A percentile compares a stretch with the other conserved stretches of the same genome.
These are phyloP conservation scores for Silene uniflora DNA, from an alignment of 148 eudicot species.

Conservation along the genomic window DNA sequence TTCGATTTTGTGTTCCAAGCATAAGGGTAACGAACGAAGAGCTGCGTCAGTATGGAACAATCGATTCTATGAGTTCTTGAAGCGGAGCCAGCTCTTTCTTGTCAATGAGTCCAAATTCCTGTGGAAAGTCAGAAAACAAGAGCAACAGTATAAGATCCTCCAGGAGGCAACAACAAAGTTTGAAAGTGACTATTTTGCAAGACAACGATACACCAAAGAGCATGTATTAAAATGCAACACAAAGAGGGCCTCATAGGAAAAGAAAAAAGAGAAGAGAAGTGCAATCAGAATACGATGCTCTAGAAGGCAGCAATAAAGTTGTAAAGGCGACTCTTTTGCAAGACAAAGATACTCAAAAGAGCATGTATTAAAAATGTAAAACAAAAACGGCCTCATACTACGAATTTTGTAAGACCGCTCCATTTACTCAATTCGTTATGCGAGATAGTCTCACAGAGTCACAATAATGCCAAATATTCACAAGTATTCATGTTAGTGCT, in stretches of 20 bases:
- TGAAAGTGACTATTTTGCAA: background rate
- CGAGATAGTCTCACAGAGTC: background rate
- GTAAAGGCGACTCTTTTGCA: background rate
- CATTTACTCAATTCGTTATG: background rate
- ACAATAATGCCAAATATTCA: too few species aligned
- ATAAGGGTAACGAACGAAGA: background rate
- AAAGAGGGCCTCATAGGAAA: background rate
- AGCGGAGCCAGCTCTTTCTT: slow-evolving; percentile 89
- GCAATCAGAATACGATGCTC: background rate
- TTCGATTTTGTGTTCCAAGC: slow-evolving; percentile 2
- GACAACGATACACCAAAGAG: background rate
- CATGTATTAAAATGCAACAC: background rate
- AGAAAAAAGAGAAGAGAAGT: background rate
- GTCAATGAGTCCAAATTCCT: slow-evolving; percentile 79
- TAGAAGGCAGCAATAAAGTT: background rate
- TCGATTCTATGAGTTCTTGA: slow-evolving; percentile 81
- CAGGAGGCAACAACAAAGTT: background rate
- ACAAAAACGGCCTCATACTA: background rate
- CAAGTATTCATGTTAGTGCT: background rate
- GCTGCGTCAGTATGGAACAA: slow-evolving; percentile 55
- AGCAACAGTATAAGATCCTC: slow-evolving; percentile 5
- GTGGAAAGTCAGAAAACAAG: slow-evolving; percentile 7
- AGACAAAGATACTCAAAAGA: too few species aligned
- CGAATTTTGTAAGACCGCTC: background rate
- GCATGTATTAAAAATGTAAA: background rate